Evolutionary conservation across 306 rosid genomes (phyloP).

Genomic region (Sophora flavescens): DNA sequence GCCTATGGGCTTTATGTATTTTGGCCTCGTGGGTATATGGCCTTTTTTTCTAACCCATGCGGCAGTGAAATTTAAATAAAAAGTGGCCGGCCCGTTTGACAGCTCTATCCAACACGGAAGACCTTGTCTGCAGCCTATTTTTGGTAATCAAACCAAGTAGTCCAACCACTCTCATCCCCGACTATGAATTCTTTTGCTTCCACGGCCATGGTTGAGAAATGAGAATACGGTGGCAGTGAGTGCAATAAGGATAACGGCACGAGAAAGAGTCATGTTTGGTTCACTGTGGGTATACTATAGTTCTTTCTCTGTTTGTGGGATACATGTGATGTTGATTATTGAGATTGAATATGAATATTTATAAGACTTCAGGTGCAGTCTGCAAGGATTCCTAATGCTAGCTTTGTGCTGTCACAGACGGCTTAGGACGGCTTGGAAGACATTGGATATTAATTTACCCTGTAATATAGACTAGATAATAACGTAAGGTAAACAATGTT

Average conservation of each 20-base stretch:
- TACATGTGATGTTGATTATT: background rate
- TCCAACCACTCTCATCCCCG: constrained; percentile 45
- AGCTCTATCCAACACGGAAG: constrained; percentile 43
- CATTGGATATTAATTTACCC: background rate
- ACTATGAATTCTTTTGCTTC: constrained; percentile 40
- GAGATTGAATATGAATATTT: background rate
- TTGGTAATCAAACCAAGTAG: constrained; percentile 41
- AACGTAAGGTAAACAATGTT: background rate
- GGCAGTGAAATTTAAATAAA: too few relatives aligned
- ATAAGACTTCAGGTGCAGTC: background rate
- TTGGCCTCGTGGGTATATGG: too few relatives aligned
- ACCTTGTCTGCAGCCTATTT: constrained; percentile 42
- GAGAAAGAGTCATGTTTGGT: constrained; percentile 30
- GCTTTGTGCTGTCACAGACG: background rate
- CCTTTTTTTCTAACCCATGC: too few relatives aligned
- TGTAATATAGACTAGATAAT: background rate
- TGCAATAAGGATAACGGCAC: constrained; percentile 19
- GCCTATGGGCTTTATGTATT: too few relatives aligned
- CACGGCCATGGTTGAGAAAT: constrained; percentile 29
- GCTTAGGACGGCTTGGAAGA: constrained; percentile 27
- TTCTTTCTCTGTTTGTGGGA: constrained; percentile 26
- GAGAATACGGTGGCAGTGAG: constrained; percentile 41
- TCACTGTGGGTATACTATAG: background rate
- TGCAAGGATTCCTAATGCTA: background rate
- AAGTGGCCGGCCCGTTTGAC: too few relatives aligned